Evolutionary conservation across 768 basidiomycete genomes (phyloP).

Genomic region (Hericium coralloides): DNA sequence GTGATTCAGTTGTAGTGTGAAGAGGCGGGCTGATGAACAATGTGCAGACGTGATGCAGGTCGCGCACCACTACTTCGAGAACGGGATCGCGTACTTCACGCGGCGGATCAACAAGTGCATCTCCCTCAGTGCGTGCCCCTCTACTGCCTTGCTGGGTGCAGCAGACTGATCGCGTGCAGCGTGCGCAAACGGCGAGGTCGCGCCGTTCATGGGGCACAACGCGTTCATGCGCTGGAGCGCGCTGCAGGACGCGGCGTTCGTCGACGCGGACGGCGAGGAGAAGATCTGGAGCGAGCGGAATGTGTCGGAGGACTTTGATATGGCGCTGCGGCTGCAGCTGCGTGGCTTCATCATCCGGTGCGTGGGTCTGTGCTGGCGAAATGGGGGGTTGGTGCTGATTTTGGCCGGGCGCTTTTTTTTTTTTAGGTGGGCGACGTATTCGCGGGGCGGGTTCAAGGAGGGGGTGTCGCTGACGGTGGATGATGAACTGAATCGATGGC

Average conservation of each 20-base stretch:
- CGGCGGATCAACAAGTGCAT: conserved; percentile 39
- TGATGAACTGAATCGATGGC: conserved; percentile 89
- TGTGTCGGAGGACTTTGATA: conserved; percentile 65
- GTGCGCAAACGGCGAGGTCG: conserved; percentile 33
- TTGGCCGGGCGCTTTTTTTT: too few relatives aligned
- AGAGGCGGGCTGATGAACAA: conserved; percentile 15
- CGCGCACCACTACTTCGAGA: conserved; percentile 43
- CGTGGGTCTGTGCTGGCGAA: not conserved
- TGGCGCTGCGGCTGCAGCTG: conserved; percentile 56
- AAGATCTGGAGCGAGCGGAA: conserved; percentile 63
- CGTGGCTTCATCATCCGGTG: conserved; percentile 31
- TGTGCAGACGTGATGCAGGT: conserved; percentile 46
- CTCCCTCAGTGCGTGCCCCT: conserved; percentile 19
- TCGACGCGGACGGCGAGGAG: conserved; percentile 38
- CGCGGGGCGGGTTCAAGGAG: conserved; percentile 79
- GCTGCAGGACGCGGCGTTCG: conserved; percentile 44
- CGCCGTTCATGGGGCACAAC: conserved; percentile 41
- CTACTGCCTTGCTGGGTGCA: not conserved
- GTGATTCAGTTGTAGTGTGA: conserved; percentile 10
- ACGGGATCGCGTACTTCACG: conserved; percentile 40
- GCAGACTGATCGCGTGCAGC: conserved; percentile 10
- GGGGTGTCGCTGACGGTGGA: conserved; percentile 86
- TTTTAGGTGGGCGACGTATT: conserved; percentile 81
- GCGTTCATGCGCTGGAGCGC: conserved; percentile 50
- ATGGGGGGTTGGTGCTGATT: too few relatives aligned